Conservation (phyloP, 495 filamentous ascomycete genomes). For the Penicillium diatomitis region DNA sequence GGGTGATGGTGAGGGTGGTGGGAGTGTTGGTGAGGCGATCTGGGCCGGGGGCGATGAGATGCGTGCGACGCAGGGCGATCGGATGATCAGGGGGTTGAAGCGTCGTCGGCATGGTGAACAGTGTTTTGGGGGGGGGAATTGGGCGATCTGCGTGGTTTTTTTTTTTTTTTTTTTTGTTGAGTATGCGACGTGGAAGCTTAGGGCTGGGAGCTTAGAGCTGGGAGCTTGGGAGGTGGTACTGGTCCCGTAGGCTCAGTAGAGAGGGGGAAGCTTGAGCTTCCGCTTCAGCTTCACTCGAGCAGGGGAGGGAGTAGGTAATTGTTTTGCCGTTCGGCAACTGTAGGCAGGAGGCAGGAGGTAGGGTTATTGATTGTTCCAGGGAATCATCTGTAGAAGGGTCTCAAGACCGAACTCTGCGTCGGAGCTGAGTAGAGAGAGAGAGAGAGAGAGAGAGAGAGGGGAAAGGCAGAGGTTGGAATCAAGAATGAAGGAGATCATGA, state of each 20-base stretch:
- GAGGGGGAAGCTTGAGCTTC: no score
- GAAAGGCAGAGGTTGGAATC: not conserved
- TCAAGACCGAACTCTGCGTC: no score
- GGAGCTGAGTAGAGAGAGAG: not conserved
- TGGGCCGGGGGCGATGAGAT: slow-evolving; percentile 18
- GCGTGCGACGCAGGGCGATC: slow-evolving; percentile 16
- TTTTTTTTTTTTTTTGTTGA: no score
- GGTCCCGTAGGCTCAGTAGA: no score
- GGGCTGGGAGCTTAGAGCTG: not conserved
- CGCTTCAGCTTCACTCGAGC: no score
- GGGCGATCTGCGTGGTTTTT: no score
- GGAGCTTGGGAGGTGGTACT: not conserved
- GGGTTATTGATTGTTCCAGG: not conserved
- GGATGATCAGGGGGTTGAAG: slow-evolving; percentile 15
- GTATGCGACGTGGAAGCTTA: no score
- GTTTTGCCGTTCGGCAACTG: no score
- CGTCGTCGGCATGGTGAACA: slow-evolving; percentile 7
- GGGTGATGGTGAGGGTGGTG: slow-evolving; percentile 15
- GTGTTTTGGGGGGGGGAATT: not conserved
- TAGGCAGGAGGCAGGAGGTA: not conserved
- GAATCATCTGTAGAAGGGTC: not conserved
- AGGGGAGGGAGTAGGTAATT: no score
- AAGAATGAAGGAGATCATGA: not conserved
- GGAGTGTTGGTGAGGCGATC: slow-evolving; percentile 19
- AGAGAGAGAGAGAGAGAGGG: not conserved